These are phyloP conservation scores for Microcyclosporella mali DNA, from an alignment of 2,329 filamentous ascomycete species.

Conservation along the genomic window DNA sequence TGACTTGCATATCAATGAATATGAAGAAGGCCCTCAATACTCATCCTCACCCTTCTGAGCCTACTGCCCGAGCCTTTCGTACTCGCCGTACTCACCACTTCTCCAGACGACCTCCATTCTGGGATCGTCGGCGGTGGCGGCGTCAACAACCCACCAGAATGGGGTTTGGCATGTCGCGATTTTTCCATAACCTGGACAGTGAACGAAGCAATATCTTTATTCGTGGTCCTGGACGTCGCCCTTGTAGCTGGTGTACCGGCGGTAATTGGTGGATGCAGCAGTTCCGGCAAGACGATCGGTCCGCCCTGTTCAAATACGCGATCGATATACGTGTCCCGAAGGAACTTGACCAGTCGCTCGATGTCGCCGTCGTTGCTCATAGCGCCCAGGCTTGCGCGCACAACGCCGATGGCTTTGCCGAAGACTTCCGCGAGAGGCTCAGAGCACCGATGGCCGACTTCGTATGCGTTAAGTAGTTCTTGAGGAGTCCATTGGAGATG, in stretches of 20 bases:
- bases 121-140: conserved; percentile 3
- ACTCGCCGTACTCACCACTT: conserved; percentile 5
- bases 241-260: neutral
- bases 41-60: conserved; percentile 7
- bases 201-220: conserved; percentile 6
- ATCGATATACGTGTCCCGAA: conserved; percentile 21
- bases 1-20: too few species aligned
- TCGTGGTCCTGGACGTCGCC: neutral
- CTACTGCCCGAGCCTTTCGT: conserved; percentile 7
- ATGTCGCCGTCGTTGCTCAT: conserved; percentile 78
- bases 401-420: conserved; percentile 81
- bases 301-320: conserved; percentile 5
- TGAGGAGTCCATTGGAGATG: conserved; percentile 64
- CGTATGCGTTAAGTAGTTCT: conserved; percentile 78
- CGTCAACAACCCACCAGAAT: conserved; percentile 2
- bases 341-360: conserved; percentile 53
- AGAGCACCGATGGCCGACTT: conserved; percentile 74
- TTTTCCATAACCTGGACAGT: conserved; percentile 9
- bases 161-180: neutral
- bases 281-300: conserved; percentile 11
- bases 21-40: conserved; percentile 13
- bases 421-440: conserved; percentile 70
- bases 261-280: conserved; percentile 3
- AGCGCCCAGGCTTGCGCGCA: conserved; percentile 77
- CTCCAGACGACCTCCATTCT: neutral